These are phyloP conservation scores for Aspergillus ochraceus DNA, from an alignment of 2,329 filamentous ascomycete species.

Conservation along the genomic window DNA sequence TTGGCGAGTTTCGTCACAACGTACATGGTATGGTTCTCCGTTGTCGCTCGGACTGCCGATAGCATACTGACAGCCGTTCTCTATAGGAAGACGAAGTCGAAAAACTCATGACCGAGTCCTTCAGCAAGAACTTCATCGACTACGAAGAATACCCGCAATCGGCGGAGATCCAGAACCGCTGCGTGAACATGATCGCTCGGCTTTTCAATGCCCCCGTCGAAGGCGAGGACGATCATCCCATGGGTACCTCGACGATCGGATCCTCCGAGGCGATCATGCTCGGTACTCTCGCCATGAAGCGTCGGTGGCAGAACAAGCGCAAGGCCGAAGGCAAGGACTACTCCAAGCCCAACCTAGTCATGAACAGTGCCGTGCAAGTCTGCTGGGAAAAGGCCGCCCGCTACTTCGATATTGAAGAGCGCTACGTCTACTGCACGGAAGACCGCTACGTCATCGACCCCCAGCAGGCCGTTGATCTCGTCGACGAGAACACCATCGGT, in stretches of 20 bases:
- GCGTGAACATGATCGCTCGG: conserved; percentile 84
- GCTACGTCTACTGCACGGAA: conserved; percentile 65
- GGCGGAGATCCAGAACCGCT: conserved; percentile 87
- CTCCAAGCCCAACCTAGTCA: conserved; percentile 85
- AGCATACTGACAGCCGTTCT: conserved; percentile 12
- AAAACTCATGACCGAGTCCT: conserved; percentile 89
- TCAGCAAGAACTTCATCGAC: conserved; percentile 94
- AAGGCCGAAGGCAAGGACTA: conserved; percentile 77
- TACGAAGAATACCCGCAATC: conserved; percentile 82
- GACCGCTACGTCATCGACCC: conserved; percentile 65
- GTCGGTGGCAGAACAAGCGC: conserved; percentile 84
- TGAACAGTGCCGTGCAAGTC: conserved; percentile 94
- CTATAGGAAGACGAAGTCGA: conserved; percentile 85
- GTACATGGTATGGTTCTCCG: conserved; percentile 69
- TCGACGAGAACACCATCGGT: conserved; percentile 77
- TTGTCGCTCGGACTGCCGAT: neutral
- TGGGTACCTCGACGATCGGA: conserved; percentile 86
- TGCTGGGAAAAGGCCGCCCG: conserved; percentile 93
- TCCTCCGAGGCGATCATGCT: conserved; percentile 70
- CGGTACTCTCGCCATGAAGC: conserved; percentile 81
- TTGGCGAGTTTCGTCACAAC: conserved; percentile 93
- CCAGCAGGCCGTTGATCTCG: conserved; percentile 59
- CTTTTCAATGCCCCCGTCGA: conserved; percentile 76
- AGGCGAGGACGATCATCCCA: conserved; percentile 59
- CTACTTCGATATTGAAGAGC: conserved; percentile 93